Evolutionary conservation across 768 basidiomycete genomes (phyloP).

Genomic region (Podaxis rugospora): DNA sequence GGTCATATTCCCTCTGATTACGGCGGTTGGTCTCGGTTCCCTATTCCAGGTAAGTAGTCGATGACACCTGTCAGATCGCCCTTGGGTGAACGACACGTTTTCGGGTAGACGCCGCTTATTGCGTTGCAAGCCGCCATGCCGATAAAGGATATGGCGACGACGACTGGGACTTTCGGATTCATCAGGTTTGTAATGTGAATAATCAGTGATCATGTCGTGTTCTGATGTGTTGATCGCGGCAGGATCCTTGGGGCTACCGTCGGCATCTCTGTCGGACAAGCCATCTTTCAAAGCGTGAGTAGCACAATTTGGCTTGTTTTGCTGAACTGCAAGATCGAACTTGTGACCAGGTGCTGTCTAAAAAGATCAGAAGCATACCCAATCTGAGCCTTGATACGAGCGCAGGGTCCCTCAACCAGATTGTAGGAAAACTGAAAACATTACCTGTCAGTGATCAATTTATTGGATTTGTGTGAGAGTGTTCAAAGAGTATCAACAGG

Average conservation of each 20-base stretch:
- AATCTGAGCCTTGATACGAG: conserved; percentile 32
- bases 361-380: conserved; percentile 32
- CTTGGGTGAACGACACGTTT: neutral
- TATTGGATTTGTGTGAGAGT: neutral
- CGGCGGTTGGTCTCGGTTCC: conserved; percentile 61
- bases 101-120: conserved; percentile 55
- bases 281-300: conserved; percentile 60
- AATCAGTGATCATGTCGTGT: neutral
- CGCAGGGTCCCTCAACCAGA: conserved; percentile 38
- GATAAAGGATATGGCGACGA: conserved; percentile 80
- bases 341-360: conserved; percentile 27
- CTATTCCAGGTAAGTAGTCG: conserved; percentile 48
- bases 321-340: neutral
- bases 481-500: conserved; percentile 27
- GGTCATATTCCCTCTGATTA: conserved; percentile 60
- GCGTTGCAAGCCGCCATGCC: conserved; percentile 87
- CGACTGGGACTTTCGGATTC: conserved; percentile 67
- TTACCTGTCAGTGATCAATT: conserved; percentile 34
- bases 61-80: neutral
- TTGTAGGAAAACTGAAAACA: conserved; percentile 36
- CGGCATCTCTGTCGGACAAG: conserved; percentile 69
- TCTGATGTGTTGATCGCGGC: conserved; percentile 3
- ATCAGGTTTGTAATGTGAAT: conserved; percentile 42
- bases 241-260: conserved; percentile 75
- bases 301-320: neutral